Evolutionary conservation across 495 filamentous ascomycete species (phyloP).

Genomic region (Chaetomium cochliodes): DNA sequence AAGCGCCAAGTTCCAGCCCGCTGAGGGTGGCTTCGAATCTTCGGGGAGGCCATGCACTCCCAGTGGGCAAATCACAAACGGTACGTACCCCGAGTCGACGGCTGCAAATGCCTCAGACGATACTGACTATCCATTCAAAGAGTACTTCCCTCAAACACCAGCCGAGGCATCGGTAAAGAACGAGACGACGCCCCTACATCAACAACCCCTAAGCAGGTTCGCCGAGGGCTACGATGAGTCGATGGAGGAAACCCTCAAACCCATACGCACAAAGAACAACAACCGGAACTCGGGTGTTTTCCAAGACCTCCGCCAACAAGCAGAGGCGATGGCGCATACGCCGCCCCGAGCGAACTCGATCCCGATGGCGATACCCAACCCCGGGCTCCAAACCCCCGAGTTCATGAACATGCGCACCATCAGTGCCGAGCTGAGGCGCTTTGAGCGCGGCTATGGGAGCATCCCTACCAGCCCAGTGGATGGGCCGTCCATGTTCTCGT

Average conservation of each 20-base stretch:
- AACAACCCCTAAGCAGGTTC: slow-evolving; percentile 40
- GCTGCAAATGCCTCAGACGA: not conserved
- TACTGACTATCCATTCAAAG: slow-evolving; percentile 31
- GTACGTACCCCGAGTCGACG: slow-evolving; percentile 41
- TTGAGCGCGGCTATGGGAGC: slow-evolving; percentile 47
- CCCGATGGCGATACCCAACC: slow-evolving; percentile 37
- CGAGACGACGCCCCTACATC: slow-evolving; percentile 29
- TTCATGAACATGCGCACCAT: slow-evolving; percentile 56
- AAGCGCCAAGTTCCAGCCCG: slow-evolving; percentile 52
- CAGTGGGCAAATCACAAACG: slow-evolving; percentile 50
- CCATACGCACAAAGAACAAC: slow-evolving; percentile 32
- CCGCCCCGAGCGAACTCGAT: slow-evolving; percentile 44
- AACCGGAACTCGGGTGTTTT: slow-evolving; percentile 43
- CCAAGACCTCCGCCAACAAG: slow-evolving; percentile 47
- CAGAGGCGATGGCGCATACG: slow-evolving; percentile 38
- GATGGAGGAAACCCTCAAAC: slow-evolving; percentile 60
- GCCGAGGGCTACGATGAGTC: slow-evolving; percentile 53
- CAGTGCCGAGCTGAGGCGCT: slow-evolving; percentile 51
- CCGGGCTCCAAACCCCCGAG: slow-evolving; percentile 48
- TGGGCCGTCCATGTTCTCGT: slow-evolving; percentile 34
- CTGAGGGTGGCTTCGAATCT: slow-evolving; percentile 36
- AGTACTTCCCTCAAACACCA: slow-evolving; percentile 50
- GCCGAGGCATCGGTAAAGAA: slow-evolving; percentile 46
- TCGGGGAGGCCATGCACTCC: slow-evolving; percentile 58
- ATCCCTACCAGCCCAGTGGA: slow-evolving; percentile 21